Evolutionary conservation across 1,284 basidiomycete genomes (phyloP).

Genomic region (Coniferiporia sulphurascens): DNA sequence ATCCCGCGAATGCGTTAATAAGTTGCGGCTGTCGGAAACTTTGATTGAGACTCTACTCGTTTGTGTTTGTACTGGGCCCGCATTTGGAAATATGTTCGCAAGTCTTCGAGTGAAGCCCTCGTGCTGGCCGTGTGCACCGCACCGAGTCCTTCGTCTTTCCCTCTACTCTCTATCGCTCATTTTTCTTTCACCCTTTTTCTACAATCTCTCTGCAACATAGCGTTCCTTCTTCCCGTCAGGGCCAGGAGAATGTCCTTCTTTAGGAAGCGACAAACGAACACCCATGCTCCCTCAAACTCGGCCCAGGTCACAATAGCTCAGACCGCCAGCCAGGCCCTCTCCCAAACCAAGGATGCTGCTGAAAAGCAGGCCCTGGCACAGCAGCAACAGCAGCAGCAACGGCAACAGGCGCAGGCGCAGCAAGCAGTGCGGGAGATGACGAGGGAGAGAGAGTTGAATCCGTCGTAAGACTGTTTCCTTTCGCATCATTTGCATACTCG

Average conservation of each 20-base stretch:
- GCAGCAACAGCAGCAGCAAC: constrained; percentile 33
- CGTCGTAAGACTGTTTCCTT: constrained; percentile 9
- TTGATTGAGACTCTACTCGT: too few species aligned
- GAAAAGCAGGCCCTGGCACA: constrained; percentile 29
- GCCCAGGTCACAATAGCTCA: constrained; percentile 49
- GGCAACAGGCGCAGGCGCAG: constrained; percentile 24
- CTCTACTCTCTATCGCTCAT: constrained; percentile 6
- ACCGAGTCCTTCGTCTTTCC: constrained; percentile 1
- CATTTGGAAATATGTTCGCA: neutral
- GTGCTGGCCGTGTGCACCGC: constrained; percentile 4
- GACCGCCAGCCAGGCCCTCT: constrained; percentile 49
- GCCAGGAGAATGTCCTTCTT: constrained; percentile 85
- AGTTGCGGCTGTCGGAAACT: too few species aligned
- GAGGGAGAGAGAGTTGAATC: constrained; percentile 12
- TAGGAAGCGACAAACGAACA: constrained; percentile 51
- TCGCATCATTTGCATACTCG: neutral
- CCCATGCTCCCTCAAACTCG: constrained; percentile 42
- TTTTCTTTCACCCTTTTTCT: constrained; percentile 7
- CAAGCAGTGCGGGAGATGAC: constrained; percentile 9
- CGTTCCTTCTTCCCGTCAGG: constrained; percentile 50
- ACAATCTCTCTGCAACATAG: constrained; percentile 38
- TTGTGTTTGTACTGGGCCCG: too few species aligned
- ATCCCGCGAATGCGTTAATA: too few species aligned
- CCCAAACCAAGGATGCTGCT: constrained; percentile 20
- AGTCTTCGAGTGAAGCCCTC: neutral